Base-by-base conservation (phyloP, 306 rosid genomes). In the Pyrus communis region DNA sequence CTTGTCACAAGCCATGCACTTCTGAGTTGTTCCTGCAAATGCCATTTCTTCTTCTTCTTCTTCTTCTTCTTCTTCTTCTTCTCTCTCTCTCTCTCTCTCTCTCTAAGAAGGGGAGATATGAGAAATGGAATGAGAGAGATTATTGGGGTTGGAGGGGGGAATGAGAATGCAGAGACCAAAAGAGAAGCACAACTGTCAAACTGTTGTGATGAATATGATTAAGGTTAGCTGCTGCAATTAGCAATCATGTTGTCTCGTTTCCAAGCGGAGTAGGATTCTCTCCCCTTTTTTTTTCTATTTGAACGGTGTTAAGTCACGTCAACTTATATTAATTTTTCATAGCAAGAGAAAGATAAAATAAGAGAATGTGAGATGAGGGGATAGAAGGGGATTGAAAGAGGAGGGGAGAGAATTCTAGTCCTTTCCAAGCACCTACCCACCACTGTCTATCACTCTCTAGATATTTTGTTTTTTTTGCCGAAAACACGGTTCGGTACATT, bases 21-120 rank as follows among this genome's bases (percentile, higher is more conserved):
- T 95, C 90, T 95, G 99, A 74, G 97, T 95, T 82, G 99, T 95
- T 81, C 99, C 99, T 82, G 97, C 97, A 88, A 95, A 95, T 75
- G 99, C 99, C 99, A 92, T 90, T 5, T 30, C 74, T 78, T 42
- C 63, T 30, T 61, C 43, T 64, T 33, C 54, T 30, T 40, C 28
- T 51, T 25, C 25, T 25, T 25, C 25, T 25, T 25, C 25, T 25
- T 25, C 25, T 5, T 30, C 74, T 78, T 42, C 63, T 30, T 61
- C 43, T 40, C 28, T 51, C 38, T 68, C 25, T 63, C 43, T 18
- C 0, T 35, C 59, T 52, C 3, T 43, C 51, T 14, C 64, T 69
- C 40, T 63, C 28, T 71, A 71, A 76, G 71, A 28, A 30, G 11
- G 8, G 58, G 67, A 65, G 83, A 84, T 61, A 77, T 81, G 67